A percentile compares a stretch with the other conserved stretches of the same genome.
These are phyloP conservation scores for Euryodendron excelsum DNA, from an alignment of 148 eudicot genomes.

Conservation along the genomic window DNA sequence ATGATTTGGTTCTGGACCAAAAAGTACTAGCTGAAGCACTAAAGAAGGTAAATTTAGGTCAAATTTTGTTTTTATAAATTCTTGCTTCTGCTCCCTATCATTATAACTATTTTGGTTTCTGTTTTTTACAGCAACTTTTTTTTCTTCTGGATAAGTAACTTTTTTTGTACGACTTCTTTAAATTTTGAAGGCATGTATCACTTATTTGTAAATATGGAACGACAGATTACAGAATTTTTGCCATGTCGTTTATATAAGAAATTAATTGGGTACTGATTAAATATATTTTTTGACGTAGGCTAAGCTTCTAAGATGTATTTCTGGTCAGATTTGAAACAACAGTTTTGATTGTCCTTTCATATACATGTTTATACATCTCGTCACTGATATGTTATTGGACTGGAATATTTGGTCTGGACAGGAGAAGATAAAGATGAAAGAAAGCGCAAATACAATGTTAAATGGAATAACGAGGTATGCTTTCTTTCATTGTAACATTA, in stretches of 20 bases:
- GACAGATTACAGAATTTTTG: not conserved
- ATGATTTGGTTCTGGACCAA: conserved; percentile 76
- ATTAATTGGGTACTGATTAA: too few relatives aligned
- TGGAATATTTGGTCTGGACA: conserved; percentile 20
- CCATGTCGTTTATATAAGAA: not conserved
- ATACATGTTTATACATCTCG: too few relatives aligned
- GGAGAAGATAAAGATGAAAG: conserved; percentile 90
- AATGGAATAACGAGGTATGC: conserved; percentile 66
- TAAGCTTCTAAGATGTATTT: not conserved
- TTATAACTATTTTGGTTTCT: too few relatives aligned
- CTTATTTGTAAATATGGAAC: not conserved
- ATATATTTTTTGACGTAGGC: too few relatives aligned
- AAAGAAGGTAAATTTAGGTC: conserved; percentile 55
- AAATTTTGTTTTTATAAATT: not conserved
- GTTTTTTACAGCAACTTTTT: too few relatives aligned
- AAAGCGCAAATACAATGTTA: conserved; percentile 85
- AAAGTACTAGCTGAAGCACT: conserved; percentile 80
- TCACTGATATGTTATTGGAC: not conserved
- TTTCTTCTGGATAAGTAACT: not conserved
- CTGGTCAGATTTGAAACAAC: not conserved
- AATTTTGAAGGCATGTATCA: not conserved
- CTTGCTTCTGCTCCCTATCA: not conserved
- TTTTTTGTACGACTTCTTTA: not conserved
- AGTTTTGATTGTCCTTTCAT: not conserved
- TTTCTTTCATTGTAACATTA: not conserved